Percentiles rank a stretch among this genome's conserved stretches.
Conservation (phyloP, 129 eudicot genomes). For the Gnaphalium uliginosum region DNA sequence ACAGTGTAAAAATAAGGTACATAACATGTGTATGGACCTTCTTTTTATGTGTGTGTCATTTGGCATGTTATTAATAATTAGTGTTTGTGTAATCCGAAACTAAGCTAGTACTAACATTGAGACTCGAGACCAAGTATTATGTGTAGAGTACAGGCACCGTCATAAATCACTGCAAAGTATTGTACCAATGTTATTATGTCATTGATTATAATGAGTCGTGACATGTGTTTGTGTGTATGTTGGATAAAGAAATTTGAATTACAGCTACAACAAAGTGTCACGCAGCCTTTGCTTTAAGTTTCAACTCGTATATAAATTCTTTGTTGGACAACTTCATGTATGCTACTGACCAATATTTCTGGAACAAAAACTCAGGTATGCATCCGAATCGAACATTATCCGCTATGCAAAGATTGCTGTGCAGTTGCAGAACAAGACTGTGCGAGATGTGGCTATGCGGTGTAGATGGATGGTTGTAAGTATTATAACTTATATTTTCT, state of each 20-base stretch:
- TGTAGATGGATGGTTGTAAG: slow-evolving; percentile 92
- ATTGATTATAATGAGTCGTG: neutral
- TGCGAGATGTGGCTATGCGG: slow-evolving; percentile 90
- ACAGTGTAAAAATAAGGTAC: slow-evolving; percentile 5
- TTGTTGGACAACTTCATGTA: neutral
- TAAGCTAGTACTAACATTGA: neutral
- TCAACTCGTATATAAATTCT: slow-evolving; percentile 5
- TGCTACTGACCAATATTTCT: slow-evolving; percentile 13
- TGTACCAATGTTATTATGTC: slow-evolving; percentile 11
- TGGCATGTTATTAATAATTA: neutral
- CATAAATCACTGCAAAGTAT: neutral
- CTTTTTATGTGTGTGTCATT: neutral
- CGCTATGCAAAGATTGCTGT: slow-evolving; percentile 91
- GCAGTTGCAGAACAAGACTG: slow-evolving; percentile 71
- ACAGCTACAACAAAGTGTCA: neutral
- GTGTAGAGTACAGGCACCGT: neutral
- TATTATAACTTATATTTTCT: slow-evolving; percentile 11
- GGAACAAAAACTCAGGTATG: slow-evolving; percentile 53
- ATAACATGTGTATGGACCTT: neutral
- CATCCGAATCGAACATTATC: slow-evolving; percentile 53
- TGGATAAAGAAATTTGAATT: neutral
- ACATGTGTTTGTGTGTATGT: slow-evolving; percentile 4
- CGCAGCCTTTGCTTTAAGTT: neutral
- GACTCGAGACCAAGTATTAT: neutral
- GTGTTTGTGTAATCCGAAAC: neutral